These are phyloP conservation scores for Telopea speciosissima DNA, from an alignment of 177 flowering plant species.

Conservation along the genomic window DNA sequence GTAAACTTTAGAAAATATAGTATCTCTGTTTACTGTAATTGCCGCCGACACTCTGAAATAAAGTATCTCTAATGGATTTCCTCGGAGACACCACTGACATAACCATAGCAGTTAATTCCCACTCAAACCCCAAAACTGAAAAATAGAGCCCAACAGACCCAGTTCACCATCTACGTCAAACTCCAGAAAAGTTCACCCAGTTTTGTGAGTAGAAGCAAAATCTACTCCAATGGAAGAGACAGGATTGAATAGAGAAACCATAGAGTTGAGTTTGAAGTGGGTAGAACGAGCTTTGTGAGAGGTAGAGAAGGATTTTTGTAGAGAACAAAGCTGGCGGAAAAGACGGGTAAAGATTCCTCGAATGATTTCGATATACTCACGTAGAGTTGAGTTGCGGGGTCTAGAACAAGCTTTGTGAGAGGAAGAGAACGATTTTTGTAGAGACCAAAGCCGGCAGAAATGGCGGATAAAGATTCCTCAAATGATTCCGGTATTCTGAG, in stretches of 20 bases:
- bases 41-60: conserved; percentile 38
- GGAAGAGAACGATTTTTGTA: not conserved
- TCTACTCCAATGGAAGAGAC: not conserved
- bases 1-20: conserved; percentile 12
- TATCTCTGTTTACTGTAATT: conserved; percentile 37
- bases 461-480: not conserved
- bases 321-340: not conserved
- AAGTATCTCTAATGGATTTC: conserved; percentile 15
- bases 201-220: not conserved
- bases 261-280: not conserved
- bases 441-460: not conserved
- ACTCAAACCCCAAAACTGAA: not conserved
- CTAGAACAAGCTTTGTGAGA: not conserved
- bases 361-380: not conserved
- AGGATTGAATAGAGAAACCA: not conserved
- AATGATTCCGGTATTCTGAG: not conserved
- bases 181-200: not conserved
- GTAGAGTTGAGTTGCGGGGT: not conserved
- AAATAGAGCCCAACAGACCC: not conserved
- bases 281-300: not conserved
- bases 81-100: conserved; percentile 28
- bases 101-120: conserved; percentile 19
- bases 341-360: not conserved
- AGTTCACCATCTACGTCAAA: not conserved
- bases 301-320: not conserved